Evolutionary conservation across 805 yeast genomes (phyloP).

Genomic region (Spathaspora gorwiae): DNA sequence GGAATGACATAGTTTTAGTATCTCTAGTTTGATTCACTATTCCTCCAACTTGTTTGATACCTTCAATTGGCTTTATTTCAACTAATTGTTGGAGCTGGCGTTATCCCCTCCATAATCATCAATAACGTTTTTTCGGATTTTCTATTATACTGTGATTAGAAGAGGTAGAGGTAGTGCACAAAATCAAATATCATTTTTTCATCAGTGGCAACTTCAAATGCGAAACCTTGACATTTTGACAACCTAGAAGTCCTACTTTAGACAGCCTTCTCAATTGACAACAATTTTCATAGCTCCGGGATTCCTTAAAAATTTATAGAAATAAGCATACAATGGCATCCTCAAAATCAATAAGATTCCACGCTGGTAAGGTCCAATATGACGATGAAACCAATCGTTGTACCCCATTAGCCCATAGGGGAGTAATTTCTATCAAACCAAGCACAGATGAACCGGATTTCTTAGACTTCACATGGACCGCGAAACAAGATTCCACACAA

Average conservation of each 20-base stretch:
- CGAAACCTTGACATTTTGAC: too few species aligned
- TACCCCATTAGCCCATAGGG: constrained; percentile 68
- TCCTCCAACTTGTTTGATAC: too few species aligned
- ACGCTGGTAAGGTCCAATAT: constrained; percentile 74
- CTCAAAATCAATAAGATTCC: constrained; percentile 45
- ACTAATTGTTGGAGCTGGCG: too few species aligned
- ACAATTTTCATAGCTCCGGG: too few species aligned
- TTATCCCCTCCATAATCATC: neutral
- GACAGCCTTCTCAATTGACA: too few species aligned
- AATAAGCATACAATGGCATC: constrained; percentile 1
- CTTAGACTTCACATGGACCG: constrained; percentile 68
- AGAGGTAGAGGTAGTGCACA: too few species aligned
- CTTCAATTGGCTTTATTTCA: too few species aligned
- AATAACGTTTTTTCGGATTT: neutral
- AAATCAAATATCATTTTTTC: neutral
- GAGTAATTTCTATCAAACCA: constrained; percentile 55
- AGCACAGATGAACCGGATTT: constrained; percentile 70
- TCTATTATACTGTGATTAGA: neutral
- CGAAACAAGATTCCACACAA: constrained; percentile 46
- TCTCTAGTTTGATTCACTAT: too few species aligned
- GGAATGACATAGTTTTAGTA: constrained; percentile 35
- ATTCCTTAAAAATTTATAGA: too few species aligned
- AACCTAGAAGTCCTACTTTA: too few species aligned
- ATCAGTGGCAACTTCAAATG: constrained; percentile 4
- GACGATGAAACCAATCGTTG: constrained; percentile 59